phyloP scores from a whole-genome alignment of 176 grass and related monocot genomes.

The Carex cristatella region DNA sequence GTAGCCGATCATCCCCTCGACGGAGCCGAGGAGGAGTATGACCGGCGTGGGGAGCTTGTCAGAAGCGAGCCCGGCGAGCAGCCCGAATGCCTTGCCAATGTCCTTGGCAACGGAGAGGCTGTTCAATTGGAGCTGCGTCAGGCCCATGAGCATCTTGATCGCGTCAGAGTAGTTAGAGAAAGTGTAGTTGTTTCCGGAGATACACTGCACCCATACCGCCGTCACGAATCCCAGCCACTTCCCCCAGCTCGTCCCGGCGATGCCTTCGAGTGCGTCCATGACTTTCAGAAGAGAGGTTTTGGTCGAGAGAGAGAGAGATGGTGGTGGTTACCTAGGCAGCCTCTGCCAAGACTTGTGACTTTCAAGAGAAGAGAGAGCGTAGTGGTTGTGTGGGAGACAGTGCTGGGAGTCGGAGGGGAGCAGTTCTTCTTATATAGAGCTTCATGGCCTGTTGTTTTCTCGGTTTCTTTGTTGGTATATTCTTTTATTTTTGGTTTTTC shows the following conservation, averaged over 20 bases:
- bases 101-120: slow-evolving; percentile 97
- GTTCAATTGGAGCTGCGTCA: slow-evolving; percentile 91
- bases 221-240: slow-evolving; percentile 77
- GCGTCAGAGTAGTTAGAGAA: slow-evolving; percentile 97
- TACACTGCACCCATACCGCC: slow-evolving; percentile 99
- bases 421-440: not conserved
- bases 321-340: too few species aligned
- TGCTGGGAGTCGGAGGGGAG: not conserved
- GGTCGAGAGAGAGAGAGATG: not conserved
- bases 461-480: not conserved
- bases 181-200: slow-evolving; percentile 99
- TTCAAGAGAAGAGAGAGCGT: not conserved
- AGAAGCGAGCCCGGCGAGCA: slow-evolving; percentile 82
- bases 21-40: slow-evolving; percentile 85
- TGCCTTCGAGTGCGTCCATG: slow-evolving; percentile 32
- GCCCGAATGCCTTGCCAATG: slow-evolving; percentile 92
- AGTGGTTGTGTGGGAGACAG: not conserved
- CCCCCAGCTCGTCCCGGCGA: slow-evolving; percentile 43
- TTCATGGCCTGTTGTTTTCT: not conserved
- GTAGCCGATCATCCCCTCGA: slow-evolving; percentile 81
- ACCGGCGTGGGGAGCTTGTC: slow-evolving; percentile 69
- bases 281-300: not conserved
- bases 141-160: slow-evolving; percentile 78
- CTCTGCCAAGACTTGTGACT: too few species aligned
- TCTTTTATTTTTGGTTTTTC: not conserved